Base-by-base conservation (phyloP, 1,284 basidiomycete genomes). In the Wallemia mellicola region DNA sequence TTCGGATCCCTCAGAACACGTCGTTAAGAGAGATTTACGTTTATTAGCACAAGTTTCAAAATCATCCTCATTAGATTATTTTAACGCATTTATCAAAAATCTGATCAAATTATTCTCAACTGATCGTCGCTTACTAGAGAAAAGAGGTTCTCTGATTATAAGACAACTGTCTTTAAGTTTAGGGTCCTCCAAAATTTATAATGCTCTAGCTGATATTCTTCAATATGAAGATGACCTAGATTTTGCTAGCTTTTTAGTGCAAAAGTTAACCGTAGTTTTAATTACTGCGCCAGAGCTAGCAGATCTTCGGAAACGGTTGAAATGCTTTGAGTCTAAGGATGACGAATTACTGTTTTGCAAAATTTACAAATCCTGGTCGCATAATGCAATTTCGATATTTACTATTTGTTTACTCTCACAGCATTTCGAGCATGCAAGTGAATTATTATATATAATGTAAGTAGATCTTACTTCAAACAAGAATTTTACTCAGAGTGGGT, bases 351-450 rank as follows among this genome's bases (percentile, higher is more conserved):
- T 98, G 25, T 99, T 98, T 68, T 84, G 82, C 1, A 85, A 83
- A 0, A 73, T 99, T 22, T 98, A 98, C 68, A 78, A 87, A 32
- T 95, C 88, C 38, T 99, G 94, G 92, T 96, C 89, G 69, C 94
- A 98, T 68, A 96, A 96, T 67, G 85, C 94, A 0, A 89, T 98
- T 25, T 84, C 94, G 0, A 88, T 89, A 0, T 94, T 99, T 67
- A 86, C 88, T 0, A 76, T 99, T 2, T 99, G 94, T 69, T 76
- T 99, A 24, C 75, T 98, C 14, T 89, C 92, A 0, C 94, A 98
- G 71, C 91, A 92, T 2, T 99, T 98, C 66, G 94, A 99, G 68
- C 94, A 98, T 70, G 94, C 94, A 1, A 94, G 87, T 38, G 94
- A 92, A 68, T 75, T 99, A 27, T 74, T 99, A n/a, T 82, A 85